These are phyloP conservation scores for Aspergillus ochraceus DNA, from an alignment of 2,329 filamentous ascomycete species.

Conservation along the genomic window DNA sequence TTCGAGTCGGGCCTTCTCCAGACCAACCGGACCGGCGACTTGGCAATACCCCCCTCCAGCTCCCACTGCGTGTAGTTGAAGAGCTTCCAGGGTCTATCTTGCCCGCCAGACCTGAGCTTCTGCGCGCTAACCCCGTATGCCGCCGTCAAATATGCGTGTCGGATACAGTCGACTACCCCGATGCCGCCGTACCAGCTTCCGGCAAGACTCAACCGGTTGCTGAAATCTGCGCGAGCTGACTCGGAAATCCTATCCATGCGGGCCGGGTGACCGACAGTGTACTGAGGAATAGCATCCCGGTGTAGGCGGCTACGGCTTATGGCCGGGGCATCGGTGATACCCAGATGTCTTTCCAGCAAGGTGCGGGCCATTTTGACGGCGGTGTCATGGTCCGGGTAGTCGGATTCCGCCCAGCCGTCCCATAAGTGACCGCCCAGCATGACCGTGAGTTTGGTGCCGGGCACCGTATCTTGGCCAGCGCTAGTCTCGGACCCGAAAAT, in stretches of 20 bases:
- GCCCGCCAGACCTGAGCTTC: conserved; percentile 12
- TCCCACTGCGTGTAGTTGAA: conserved; percentile 25
- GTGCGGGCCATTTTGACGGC: conserved; percentile 68
- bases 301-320: conserved; percentile 63
- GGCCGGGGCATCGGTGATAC: conserved; percentile 63
- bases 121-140: conserved; percentile 39
- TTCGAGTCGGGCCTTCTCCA: too few relatives aligned
- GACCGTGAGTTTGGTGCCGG: conserved; percentile 84
- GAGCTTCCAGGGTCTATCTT: conserved; percentile 20
- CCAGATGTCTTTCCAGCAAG: conserved; percentile 72
- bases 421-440: conserved; percentile 96
- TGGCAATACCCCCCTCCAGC: conserved; percentile 32
- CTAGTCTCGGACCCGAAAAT: conserved; percentile 80
- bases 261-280: conserved; percentile 72
- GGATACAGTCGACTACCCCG: conserved; percentile 57
- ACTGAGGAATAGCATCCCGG: conserved; percentile 84
- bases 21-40: conserved; percentile 21
- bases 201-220: conserved; percentile 64
- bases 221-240: conserved; percentile 58
- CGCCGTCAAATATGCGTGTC: conserved; percentile 57
- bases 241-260: conserved; percentile 60
- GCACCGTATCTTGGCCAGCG: conserved; percentile 55
- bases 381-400: conserved; percentile 64
- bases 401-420: conserved; percentile 57
- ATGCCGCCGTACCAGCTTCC: conserved; percentile 54